These are phyloP conservation scores for Chernovozyma sophiae-reginae DNA, from an alignment of 1,139 yeast species.

Conservation along the genomic window DNA sequence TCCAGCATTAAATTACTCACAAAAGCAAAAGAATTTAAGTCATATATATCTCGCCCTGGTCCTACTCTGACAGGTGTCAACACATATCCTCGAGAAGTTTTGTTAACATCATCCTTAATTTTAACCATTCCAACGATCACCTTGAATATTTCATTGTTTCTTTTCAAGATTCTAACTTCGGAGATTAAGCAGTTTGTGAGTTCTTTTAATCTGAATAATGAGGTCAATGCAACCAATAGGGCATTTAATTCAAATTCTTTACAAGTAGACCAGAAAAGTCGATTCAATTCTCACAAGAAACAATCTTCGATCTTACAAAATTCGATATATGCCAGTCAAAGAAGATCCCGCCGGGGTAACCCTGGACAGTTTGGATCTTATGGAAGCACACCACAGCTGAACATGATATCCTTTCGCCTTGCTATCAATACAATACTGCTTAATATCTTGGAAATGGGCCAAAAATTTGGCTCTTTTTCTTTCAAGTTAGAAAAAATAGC, in stretches of 20 bases:
- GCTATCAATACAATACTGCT: conserved; percentile 20
- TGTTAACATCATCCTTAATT: conserved; percentile 16
- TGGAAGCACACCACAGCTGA: conserved; percentile 6
- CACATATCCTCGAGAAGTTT: conserved; percentile 18
- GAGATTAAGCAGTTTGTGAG: conserved; percentile 10
- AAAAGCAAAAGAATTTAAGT: conserved; percentile 21
- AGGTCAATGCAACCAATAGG: conserved; percentile 15
- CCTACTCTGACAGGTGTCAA: conserved; percentile 4
- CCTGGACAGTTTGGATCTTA: conserved; percentile 9
- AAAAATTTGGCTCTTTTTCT: conserved; percentile 44
- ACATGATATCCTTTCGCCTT: conserved; percentile 18
- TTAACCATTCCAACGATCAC: conserved; percentile 18
- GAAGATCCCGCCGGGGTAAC: conserved; percentile 13
- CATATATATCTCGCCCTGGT: conserved; percentile 17
- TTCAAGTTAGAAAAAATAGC: conserved; percentile 21
- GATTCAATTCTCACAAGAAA: background rate
- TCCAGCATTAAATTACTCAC: conserved; percentile 18
- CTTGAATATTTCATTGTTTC: conserved; percentile 14
- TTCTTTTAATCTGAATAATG: conserved; percentile 10
- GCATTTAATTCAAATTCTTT: conserved; percentile 8
- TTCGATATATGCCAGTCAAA: conserved; percentile 13
- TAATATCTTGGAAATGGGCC: conserved; percentile 23
- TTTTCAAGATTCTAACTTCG: conserved; percentile 6
- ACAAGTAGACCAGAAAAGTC: background rate
- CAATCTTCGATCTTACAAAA: conserved; percentile 7